Base-by-base conservation (phyloP, 75 land plant genomes). In the Selaginella moellendorffii region DNA sequence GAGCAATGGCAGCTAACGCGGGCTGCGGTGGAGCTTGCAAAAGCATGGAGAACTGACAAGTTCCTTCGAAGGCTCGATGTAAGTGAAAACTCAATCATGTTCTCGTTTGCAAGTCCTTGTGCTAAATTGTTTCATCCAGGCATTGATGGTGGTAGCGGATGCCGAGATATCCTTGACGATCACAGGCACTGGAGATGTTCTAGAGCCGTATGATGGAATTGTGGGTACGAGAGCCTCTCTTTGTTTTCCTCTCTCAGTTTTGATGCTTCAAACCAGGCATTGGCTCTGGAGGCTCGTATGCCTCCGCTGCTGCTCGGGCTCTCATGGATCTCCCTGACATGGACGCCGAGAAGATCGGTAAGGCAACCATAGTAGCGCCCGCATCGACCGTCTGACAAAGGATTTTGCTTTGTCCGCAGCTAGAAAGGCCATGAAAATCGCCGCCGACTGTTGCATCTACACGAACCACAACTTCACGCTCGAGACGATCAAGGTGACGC, bases 1-100 rank as follows among this genome's bases (percentile, higher is more conserved):
- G n/a, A n/a, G n/a, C n/a, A n/a, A n/a, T n/a, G n/a, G n/a, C 68
- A 76, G 78, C 78, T 76, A 29, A 76, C 78, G 22, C 68, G 74
- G 27, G 78, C 78, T 21, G 72, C 76, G 28, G 76, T 74, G 65
- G 76, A 74, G 69, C 74, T 76, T 36, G 78, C 78, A 51, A 76
- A 76, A 67, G 74, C 74, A 27, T 76, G 78, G 78, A 65, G 78
- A 26, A 71, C 69, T 26, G 78, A 76, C 63, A 76, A 76, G 70
- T 70, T 66, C 51, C 61, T 76, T 46, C 26, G 78, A 63, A 65
- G 74, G 24, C 69, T 76, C 46, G 69, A 76, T 71, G 78, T 76
- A 61, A 70, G 72, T 21, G n/a, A 9, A 8, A 56, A 21, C 23
- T 56, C 8, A 56, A 5, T 5, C 46, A 14, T 36, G 46, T 36